These are phyloP conservation scores for Mycogone perniciosa DNA, from an alignment of 2,329 filamentous ascomycete genomes.

Conservation along the genomic window DNA sequence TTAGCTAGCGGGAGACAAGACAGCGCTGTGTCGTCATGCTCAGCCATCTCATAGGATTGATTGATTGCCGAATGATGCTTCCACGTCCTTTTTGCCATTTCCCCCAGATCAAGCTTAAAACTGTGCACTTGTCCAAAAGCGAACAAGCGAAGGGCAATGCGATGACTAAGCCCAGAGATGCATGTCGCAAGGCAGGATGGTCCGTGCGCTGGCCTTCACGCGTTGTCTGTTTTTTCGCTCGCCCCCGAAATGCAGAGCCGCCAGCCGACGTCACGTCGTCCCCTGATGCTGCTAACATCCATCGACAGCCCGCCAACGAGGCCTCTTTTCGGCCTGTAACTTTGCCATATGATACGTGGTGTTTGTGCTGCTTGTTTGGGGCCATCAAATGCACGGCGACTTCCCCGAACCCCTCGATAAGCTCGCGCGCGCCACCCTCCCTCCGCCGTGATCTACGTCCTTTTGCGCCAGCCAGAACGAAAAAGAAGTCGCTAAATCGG, in stretches of 20 bases:
- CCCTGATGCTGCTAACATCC: conserved; percentile 23
- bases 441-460: neutral
- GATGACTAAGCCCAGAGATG: conserved; percentile 1
- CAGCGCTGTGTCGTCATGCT: too few relatives aligned
- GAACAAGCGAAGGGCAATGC: neutral
- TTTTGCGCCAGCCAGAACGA: neutral
- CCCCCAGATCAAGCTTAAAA: conserved; percentile 1
- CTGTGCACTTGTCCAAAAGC: conserved; percentile 1
- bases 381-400: conserved; percentile 19
- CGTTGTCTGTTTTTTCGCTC: conserved; percentile 37
- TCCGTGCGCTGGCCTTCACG: conserved; percentile 30
- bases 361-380: conserved; percentile 12
- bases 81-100: neutral
- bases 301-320: conserved; percentile 23
- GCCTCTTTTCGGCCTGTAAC: conserved; percentile 15
- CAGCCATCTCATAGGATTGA: too few relatives aligned
- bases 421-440: conserved; percentile 23
- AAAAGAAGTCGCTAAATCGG: neutral
- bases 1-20: too few relatives aligned
- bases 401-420: conserved; percentile 25
- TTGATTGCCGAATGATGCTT: neutral
- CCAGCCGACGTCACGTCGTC: conserved; percentile 30
- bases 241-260: conserved; percentile 21
- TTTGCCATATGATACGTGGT: conserved; percentile 16
- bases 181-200: conserved; percentile 9